These are phyloP conservation scores for Aphanomyces stellatus DNA, from an alignment of 352 stramenopile genomes.

Conservation along the genomic window DNA sequence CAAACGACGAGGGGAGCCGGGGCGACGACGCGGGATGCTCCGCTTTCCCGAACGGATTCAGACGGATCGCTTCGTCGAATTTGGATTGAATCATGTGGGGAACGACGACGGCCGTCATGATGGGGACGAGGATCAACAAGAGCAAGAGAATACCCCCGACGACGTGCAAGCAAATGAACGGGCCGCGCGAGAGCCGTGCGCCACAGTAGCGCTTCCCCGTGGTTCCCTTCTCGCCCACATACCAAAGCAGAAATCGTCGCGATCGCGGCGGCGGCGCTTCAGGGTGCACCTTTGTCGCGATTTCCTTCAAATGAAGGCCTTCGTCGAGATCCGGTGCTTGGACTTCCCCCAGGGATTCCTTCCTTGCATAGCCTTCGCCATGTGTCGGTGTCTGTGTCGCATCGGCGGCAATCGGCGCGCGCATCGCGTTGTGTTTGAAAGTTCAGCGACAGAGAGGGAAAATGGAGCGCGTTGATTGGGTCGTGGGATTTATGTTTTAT, in stretches of 20 bases:
- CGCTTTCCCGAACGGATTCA: background rate
- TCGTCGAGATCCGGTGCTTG: background rate
- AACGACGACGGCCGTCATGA: conserved; percentile 11
- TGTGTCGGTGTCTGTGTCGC: background rate
- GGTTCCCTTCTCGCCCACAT: background rate
- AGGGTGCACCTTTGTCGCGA: background rate
- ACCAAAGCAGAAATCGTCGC: background rate
- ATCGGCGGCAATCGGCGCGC: too few relatives aligned
- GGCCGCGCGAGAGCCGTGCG: background rate
- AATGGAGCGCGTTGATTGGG: too few relatives aligned
- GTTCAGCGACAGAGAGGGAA: too few relatives aligned
- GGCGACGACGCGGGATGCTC: background rate
- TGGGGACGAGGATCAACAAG: conserved; percentile 11
- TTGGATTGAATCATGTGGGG: conserved; percentile 14
- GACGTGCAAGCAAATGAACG: conserved; percentile 18
- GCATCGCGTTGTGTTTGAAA: too few relatives aligned
- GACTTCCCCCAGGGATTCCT: background rate
- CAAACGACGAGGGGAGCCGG: background rate
- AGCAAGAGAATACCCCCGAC: background rate
- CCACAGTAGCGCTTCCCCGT: conserved; percentile 15
- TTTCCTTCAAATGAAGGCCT: background rate
- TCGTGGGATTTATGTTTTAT: too few relatives aligned
- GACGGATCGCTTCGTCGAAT: conserved; percentile 7
- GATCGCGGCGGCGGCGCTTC: background rate
- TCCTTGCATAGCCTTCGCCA: background rate